These are phyloP conservation scores for Sungouiozyma ichnusensis DNA, from an alignment of 805 yeast species.

Conservation along the genomic window DNA sequence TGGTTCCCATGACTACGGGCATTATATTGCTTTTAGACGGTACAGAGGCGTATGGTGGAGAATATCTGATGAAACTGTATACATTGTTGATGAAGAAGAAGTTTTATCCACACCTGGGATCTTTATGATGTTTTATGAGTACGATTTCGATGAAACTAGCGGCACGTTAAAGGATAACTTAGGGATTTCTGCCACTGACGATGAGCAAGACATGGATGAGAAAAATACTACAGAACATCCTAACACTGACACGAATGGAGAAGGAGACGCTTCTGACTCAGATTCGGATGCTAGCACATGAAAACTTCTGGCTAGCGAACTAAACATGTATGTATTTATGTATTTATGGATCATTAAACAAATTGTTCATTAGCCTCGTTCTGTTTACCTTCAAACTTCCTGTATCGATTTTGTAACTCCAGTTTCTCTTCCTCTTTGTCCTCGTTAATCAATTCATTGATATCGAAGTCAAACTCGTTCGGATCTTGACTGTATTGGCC, in stretches of 20 bases:
- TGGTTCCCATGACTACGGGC: conserved; percentile 97
- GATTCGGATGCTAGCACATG: conserved; percentile 9
- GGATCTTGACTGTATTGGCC: conserved; percentile 31
- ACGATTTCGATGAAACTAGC: conserved; percentile 30
- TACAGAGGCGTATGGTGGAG: conserved; percentile 90
- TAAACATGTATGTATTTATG: background rate
- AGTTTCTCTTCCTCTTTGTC: conserved; percentile 21
- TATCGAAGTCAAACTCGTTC: conserved; percentile 36
- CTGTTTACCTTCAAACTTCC: conserved; percentile 15
- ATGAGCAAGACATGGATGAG: conserved; percentile 11
- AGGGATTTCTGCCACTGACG: conserved; percentile 4
- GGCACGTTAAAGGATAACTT: conserved; percentile 19
- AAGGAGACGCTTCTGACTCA: conserved; percentile 15
- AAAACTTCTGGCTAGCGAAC: too few relatives aligned
- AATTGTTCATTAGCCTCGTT: conserved; percentile 18
- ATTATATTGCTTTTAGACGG: conserved; percentile 80
- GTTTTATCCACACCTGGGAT: conserved; percentile 78
- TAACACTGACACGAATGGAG: conserved; percentile 10
- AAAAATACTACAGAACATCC: conserved; percentile 8
- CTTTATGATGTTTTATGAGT: conserved; percentile 85
- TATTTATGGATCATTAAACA: conserved; percentile 8
- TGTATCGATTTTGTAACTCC: conserved; percentile 10
- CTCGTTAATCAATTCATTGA: conserved; percentile 37
- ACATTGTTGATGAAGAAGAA: conserved; percentile 68
- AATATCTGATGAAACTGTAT: conserved; percentile 81